Evolutionary conservation across 257 asterid genomes (phyloP).

Genomic region (Solanum infundibuliforme): DNA sequence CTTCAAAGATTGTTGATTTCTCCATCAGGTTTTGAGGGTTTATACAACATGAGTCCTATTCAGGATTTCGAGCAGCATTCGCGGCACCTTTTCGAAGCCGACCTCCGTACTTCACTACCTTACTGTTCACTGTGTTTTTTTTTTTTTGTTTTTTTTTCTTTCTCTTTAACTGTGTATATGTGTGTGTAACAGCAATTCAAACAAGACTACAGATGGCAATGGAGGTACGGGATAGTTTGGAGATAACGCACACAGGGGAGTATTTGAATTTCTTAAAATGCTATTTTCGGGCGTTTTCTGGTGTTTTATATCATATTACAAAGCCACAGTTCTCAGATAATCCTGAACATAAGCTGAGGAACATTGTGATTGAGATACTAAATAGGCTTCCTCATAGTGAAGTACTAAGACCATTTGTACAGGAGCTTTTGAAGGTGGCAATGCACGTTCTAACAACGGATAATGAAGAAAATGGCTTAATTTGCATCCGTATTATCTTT

Average conservation of each 20-base stretch:
- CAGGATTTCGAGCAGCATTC: slow-evolving; percentile 95
- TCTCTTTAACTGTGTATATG: not conserved
- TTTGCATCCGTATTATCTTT: slow-evolving; percentile 89
- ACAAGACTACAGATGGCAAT: slow-evolving; percentile 84
- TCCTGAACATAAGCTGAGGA: slow-evolving; percentile 90
- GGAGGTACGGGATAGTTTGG: slow-evolving; percentile 99
- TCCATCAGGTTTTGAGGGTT: not conserved
- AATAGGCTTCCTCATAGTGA: slow-evolving; percentile 98
- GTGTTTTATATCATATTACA: slow-evolving; percentile 57
- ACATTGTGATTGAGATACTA: slow-evolving; percentile 78
- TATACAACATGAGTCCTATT: slow-evolving; percentile 66
- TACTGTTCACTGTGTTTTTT: not conserved
- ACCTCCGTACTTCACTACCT: slow-evolving; percentile 38
- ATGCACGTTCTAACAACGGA: slow-evolving; percentile 86
- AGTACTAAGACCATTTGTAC: slow-evolving; percentile 92
- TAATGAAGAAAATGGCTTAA: slow-evolving; percentile 92
- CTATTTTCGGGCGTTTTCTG: slow-evolving; percentile 86
- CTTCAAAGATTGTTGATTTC: not conserved
- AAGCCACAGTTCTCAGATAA: slow-evolving; percentile 85
- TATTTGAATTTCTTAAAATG: slow-evolving; percentile 83
- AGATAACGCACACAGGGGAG: slow-evolving; percentile 99
- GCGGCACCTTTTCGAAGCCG: slow-evolving; percentile 64
- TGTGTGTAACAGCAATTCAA: slow-evolving; percentile 56
- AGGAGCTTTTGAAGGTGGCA: slow-evolving; percentile 94
- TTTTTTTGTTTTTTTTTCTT: not conserved